A percentile compares a stretch with the other conserved stretches of the same genome.
Conservation (phyloP, 768 basidiomycete genomes). For the Lentinula lateritia region DNA sequence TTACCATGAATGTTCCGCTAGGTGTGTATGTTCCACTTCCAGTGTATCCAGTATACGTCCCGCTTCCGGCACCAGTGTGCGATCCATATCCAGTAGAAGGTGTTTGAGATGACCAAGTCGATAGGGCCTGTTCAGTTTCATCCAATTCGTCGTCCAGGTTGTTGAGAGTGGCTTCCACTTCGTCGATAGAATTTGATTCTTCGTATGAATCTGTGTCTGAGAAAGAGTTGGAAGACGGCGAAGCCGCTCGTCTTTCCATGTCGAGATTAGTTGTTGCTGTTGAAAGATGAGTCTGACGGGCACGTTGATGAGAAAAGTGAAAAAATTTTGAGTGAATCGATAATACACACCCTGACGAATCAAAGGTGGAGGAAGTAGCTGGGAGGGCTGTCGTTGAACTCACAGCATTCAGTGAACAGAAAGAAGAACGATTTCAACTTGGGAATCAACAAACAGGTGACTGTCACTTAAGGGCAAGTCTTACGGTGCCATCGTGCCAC, state of each 20-base stretch:
- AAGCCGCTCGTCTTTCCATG: conserved; percentile 1
- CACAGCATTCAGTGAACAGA: neutral
- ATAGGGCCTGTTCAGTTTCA: conserved; percentile 58
- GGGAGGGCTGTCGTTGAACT: neutral
- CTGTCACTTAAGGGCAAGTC: neutral
- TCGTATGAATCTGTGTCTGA: conserved; percentile 56
- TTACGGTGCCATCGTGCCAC: neutral
- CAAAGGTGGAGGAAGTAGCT: neutral
- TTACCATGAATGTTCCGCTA: conserved; percentile 22
- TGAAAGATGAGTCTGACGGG: neutral
- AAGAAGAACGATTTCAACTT: neutral
- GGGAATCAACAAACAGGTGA: conserved; percentile 5
- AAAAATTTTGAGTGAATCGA: neutral
- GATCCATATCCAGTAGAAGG: conserved; percentile 1
- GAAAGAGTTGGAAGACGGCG: conserved; percentile 26
- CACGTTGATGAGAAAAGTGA: neutral
- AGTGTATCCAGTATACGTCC: neutral
- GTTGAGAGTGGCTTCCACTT: conserved; percentile 66
- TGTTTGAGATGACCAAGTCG: conserved; percentile 47
- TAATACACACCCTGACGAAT: neutral
- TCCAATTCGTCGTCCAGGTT: conserved; percentile 65
- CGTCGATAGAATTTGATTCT: conserved; percentile 44
- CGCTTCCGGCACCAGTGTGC: neutral
- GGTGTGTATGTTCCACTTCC: neutral
- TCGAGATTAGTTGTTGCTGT: neutral